A percentile compares a stretch with the other conserved stretches of the same genome.
Evolutionary conservation across 495 filamentous ascomycete genomes (phyloP).

Genomic region (Pseudoneurospora amorphoporcata): DNA sequence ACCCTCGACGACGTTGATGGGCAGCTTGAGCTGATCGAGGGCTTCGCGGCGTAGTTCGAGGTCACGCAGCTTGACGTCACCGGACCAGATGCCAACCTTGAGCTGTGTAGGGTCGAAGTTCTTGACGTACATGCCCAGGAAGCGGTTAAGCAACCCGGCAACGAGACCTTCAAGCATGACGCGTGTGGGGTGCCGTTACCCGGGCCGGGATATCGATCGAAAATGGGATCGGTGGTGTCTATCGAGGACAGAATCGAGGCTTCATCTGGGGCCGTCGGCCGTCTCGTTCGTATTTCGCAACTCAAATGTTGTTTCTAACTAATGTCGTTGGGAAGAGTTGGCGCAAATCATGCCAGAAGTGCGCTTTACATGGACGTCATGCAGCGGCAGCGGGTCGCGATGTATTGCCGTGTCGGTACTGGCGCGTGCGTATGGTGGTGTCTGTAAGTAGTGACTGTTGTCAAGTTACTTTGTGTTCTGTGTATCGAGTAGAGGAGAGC

Average conservation of each 20-base stretch:
- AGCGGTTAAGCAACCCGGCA: constrained; percentile 92
- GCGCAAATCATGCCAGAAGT: constrained; percentile 4
- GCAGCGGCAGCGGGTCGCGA: not conserved
- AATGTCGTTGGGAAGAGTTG: not conserved
- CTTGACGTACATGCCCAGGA: constrained; percentile 98
- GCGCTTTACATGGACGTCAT: constrained; percentile 1
- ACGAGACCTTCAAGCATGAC: constrained; percentile 57
- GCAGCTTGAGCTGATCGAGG: constrained; percentile 89
- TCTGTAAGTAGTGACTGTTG: not conserved
- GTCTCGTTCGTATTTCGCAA: not conserved
- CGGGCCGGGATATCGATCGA: constrained; percentile 31
- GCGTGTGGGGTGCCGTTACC: constrained; percentile 39
- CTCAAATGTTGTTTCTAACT: not conserved
- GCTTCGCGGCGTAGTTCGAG: constrained; percentile 89
- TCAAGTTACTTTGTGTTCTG: not conserved
- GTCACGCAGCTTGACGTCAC: constrained; percentile 86
- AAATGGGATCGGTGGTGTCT: constrained; percentile 11
- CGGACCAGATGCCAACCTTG: constrained; percentile 96
- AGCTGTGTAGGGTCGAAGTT: constrained; percentile 96
- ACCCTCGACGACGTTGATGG: constrained; percentile 91
- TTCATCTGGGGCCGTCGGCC: constrained; percentile 21
- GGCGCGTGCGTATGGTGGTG: not conserved
- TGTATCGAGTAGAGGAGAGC: not conserved
- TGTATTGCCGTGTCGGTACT: not conserved
- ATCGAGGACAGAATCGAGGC: constrained; percentile 14